Evolutionary conservation across 2,329 filamentous ascomycete genomes (phyloP).

Genomic region (Fusarium ramigenum): DNA sequence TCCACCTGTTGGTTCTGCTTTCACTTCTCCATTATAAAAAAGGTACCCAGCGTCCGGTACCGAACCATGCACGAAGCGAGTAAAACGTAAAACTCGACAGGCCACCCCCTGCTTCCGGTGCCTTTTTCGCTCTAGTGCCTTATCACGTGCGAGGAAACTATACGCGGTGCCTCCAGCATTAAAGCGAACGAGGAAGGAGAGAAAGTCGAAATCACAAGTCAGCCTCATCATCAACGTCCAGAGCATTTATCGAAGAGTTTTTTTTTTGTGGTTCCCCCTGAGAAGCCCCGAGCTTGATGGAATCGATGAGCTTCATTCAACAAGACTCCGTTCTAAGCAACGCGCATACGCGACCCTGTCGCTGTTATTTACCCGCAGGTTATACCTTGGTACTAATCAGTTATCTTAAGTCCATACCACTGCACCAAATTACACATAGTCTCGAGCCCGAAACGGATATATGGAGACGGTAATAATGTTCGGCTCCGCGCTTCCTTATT

Average conservation of each 20-base stretch:
- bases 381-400: slow-evolving; percentile 17
- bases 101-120: slow-evolving; percentile 12
- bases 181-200: slow-evolving; percentile 33
- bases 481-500: slow-evolving; percentile 9
- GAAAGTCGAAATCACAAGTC: neutral
- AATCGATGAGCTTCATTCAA: slow-evolving; percentile 19
- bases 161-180: slow-evolving; percentile 15
- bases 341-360: slow-evolving; percentile 28
- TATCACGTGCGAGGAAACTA: slow-evolving; percentile 35
- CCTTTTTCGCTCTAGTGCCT: slow-evolving; percentile 22
- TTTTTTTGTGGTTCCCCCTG: slow-evolving; percentile 35
- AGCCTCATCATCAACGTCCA: slow-evolving; percentile 3
- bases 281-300: slow-evolving; percentile 29
- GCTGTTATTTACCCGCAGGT: slow-evolving; percentile 16
- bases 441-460: slow-evolving; percentile 26
- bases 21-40: slow-evolving; percentile 19
- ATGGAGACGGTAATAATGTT: slow-evolving; percentile 24
- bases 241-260: neutral
- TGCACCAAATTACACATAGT: slow-evolving; percentile 22
- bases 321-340: slow-evolving; percentile 9
- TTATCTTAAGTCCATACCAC: slow-evolving; percentile 14
- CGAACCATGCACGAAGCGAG: slow-evolving; percentile 30
- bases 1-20: slow-evolving; percentile 7
- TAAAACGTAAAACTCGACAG: slow-evolving; percentile 34
- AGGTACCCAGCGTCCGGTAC: slow-evolving; percentile 34